These are phyloP conservation scores for Triticum dicoccoides DNA, from an alignment of 176 grass and related monocot genomes.

Conservation along the genomic window DNA sequence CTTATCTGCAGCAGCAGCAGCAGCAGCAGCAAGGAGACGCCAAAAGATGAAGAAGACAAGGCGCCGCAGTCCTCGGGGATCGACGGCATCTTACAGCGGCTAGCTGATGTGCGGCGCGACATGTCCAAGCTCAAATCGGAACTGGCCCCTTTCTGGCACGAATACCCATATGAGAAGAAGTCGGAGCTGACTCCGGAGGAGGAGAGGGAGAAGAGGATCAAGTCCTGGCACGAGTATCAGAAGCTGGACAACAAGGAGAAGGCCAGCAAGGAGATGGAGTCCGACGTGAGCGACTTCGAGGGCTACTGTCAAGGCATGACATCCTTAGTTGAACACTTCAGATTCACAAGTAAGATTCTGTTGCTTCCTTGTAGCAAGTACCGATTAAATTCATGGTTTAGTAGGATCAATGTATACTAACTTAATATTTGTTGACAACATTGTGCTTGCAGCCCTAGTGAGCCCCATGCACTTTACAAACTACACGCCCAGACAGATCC, in stretches of 20 bases:
- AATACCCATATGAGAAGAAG: neutral
- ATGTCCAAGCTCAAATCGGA: neutral
- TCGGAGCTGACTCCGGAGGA: neutral
- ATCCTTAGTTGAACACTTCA: neutral
- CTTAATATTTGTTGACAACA: neutral
- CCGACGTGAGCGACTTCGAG: neutral
- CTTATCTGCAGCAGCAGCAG: neutral
- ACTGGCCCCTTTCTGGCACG: neutral
- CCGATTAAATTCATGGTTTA: no score
- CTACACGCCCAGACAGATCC: neutral
- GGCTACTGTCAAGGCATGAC: neutral
- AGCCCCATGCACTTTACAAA: neutral
- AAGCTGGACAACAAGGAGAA: neutral
- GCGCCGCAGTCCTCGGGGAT: no score
- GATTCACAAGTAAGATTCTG: neutral
- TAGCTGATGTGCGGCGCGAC: no score
- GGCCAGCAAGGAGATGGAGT: neutral
- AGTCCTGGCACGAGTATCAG: neutral
- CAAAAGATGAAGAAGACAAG: no score
- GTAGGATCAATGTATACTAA: no score
- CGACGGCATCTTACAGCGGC: no score
- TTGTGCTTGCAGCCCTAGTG: neutral
- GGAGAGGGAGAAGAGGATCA: neutral
- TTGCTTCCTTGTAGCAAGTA: no score
- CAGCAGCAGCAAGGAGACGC: no score